These are phyloP conservation scores for Phytomonas sp. DNA, from an alignment of 208 protist species.

Conservation along the genomic window DNA sequence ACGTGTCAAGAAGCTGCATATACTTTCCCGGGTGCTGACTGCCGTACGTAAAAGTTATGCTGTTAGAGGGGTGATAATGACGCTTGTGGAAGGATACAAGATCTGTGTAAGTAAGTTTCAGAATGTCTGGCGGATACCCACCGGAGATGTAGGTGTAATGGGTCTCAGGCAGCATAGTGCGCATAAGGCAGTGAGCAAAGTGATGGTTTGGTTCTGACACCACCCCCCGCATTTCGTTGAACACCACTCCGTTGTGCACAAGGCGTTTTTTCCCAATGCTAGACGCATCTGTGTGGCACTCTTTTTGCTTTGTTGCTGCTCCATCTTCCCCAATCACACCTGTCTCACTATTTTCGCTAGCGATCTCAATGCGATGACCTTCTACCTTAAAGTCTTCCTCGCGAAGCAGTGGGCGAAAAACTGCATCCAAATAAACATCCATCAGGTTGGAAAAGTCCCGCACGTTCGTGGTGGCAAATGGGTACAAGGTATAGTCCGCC, in stretches of 20 bases:
- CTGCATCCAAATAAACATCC: slow-evolving; percentile 91
- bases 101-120: slow-evolving; percentile 82
- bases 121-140: slow-evolving; percentile 83
- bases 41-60: slow-evolving; percentile 86
- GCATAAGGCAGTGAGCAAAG: slow-evolving; percentile 65
- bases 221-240: slow-evolving; percentile 92
- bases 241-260: slow-evolving; percentile 89
- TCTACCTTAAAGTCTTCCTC: slow-evolving; percentile 90
- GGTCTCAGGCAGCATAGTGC: slow-evolving; percentile 73
- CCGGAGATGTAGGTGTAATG: slow-evolving; percentile 87
- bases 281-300: slow-evolving; percentile 8
- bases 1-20: slow-evolving; percentile 61
- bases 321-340: slow-evolving; percentile 7
- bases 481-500: slow-evolving; percentile 91
- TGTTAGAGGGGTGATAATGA: slow-evolving; percentile 91
- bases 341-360: slow-evolving; percentile 17
- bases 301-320: neutral
- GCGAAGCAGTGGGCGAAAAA: slow-evolving; percentile 82
- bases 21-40: slow-evolving; percentile 58
- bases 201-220: slow-evolving; percentile 77
- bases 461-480: slow-evolving; percentile 88
- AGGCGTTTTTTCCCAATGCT: slow-evolving; percentile 22
- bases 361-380: slow-evolving; percentile 85
- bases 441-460: slow-evolving; percentile 91
- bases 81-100: slow-evolving; percentile 77